These are phyloP conservation scores for Saccharomycopsis hybrid DNA, from an alignment of 1,139 yeast species.

Conservation along the genomic window DNA sequence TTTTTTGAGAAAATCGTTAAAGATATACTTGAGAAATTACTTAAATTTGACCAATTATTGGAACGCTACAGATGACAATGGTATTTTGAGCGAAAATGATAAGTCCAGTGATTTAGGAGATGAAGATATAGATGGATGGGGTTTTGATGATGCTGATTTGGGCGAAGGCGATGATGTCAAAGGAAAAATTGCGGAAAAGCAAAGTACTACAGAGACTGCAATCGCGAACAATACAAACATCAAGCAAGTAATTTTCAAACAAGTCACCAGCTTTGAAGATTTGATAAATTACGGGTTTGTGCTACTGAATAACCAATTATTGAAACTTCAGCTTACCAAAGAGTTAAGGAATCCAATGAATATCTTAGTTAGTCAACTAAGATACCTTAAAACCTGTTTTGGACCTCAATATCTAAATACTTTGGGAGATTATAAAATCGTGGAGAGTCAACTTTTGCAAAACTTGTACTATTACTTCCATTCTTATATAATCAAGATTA, in stretches of 20 bases:
- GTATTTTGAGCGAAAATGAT: background rate
- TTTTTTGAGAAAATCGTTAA: conserved; percentile 18
- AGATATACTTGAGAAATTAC: conserved; percentile 17
- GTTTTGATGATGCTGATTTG: background rate
- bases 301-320: no score
- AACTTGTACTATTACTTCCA: conserved; percentile 16
- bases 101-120: background rate
- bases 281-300: conserved; percentile 13
- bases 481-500: conserved; percentile 20
- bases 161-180: background rate
- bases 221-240: background rate
- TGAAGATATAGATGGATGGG: conserved; percentile 14
- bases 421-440: conserved; percentile 10
- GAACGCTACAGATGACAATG: conserved; percentile 2
- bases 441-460: conserved; percentile 12
- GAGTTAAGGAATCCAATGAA: conserved; percentile 16
- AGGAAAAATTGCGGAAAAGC: no score
- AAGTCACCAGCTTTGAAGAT: conserved; percentile 7
- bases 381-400: conserved; percentile 14
- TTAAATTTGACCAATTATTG: conserved; percentile 13
- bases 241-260: background rate
- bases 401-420: conserved; percentile 15
- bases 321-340: background rate
- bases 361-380: conserved; percentile 15
- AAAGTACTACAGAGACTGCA: background rate